Conservation (phyloP, 2,329 filamentous ascomycete species). For the Lasiodiplodia theobromae region DNA sequence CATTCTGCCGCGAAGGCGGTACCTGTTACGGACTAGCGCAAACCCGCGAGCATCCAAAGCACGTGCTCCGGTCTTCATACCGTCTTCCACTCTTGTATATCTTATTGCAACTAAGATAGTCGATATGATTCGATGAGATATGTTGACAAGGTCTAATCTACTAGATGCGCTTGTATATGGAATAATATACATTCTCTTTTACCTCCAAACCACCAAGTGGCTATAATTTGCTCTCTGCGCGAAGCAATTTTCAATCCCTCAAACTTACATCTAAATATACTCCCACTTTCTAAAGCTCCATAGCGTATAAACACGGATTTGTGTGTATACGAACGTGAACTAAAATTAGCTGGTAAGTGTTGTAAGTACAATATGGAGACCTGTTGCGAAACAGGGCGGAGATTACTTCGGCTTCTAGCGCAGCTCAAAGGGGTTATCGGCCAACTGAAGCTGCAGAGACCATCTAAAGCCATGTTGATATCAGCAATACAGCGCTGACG, state of each 20-base stretch:
- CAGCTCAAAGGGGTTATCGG: background rate
- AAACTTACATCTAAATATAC: too few relatives aligned
- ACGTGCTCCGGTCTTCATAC: background rate
- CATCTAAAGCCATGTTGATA: background rate
- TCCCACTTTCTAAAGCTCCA: too few relatives aligned
- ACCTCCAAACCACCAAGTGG: too few relatives aligned
- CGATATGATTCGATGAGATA: background rate
- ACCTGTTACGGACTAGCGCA: background rate
- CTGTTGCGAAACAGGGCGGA: background rate
- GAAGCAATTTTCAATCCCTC: too few relatives aligned
- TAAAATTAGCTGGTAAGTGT: background rate
- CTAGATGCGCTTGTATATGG: background rate
- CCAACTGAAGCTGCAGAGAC: background rate
- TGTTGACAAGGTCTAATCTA: background rate
- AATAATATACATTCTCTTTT: background rate
- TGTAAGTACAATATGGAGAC: background rate
- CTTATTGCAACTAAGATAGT: too few relatives aligned
- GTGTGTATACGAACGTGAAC: too few relatives aligned
- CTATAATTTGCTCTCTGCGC: too few relatives aligned
- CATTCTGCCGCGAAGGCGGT: constrained; percentile 22
- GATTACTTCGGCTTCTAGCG: constrained; percentile 3
- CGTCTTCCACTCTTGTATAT: background rate
- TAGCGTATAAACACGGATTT: background rate
- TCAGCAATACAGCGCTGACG: background rate
- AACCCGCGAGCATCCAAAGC: background rate